Base-by-base conservation (phyloP, 2,329 filamentous ascomycete genomes). In the Xylariaceae sp. region DNA sequence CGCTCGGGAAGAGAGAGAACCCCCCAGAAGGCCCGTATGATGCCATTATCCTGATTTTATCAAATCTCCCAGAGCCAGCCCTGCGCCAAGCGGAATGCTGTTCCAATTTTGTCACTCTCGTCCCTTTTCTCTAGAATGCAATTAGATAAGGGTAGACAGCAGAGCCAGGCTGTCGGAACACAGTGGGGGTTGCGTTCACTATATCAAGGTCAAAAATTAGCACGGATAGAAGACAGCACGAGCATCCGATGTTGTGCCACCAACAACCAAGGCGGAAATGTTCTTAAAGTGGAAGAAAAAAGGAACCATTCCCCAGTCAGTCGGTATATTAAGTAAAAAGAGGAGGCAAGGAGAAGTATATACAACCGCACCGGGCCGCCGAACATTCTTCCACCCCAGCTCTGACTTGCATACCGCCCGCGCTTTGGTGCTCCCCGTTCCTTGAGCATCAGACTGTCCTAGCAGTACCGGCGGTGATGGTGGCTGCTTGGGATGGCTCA, bases 1-100 rank as follows among this genome's bases (percentile, higher is more conserved):
- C 74, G 58, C 73, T 82, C 28, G 80, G 80, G 61, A 83, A 83
- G 54, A 83, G 74, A 54, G 80, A 83, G 66, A 83, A 81, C 53
- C 77, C 75, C 64, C 75, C 77, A 18, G 73, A 65, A 50, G 69
- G 71, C 36, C 48, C 58, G 52, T 53, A 62, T 5, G 63, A 59
- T 22, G 64, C 55, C 61, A 65, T 54, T 19, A 16, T 55, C 34
- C 39, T 46, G 12, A 11, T 18, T 17, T 36, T 52, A 42, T 53
- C 48, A 43, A 39, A 36, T 40, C 31, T 47, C 12, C 13, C 12
- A 19, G 18, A 16, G 16, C 54, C 47, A 28, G 38, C 42, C 41
- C 43, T 39, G 40, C 31, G 38, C 47, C 42, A 31, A 44, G 45
- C 42, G 49, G 40, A 52, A 12, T 33, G 2, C 48, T 31, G 43